Evolutionary conservation across 495 filamentous ascomycete species (phyloP).

Genomic region (Hypoxylon trugodes): DNA sequence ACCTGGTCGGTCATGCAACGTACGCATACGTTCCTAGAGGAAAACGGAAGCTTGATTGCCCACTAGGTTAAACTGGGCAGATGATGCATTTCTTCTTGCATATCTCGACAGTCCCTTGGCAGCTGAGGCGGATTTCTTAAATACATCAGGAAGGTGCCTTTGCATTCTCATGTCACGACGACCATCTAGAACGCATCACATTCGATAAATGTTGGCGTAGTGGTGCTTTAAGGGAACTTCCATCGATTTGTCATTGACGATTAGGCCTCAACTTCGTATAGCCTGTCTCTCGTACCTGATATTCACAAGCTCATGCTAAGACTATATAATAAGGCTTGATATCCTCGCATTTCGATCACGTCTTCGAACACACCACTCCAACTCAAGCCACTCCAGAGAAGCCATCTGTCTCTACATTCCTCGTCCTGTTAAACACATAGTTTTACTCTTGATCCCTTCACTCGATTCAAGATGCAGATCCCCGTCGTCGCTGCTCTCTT

Average conservation of each 20-base stretch:
- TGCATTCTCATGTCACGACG: slow-evolving; percentile 28
- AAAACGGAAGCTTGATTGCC: slow-evolving; percentile 14
- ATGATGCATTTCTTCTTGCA: slow-evolving; percentile 17
- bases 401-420: background rate
- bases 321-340: slow-evolving; percentile 28
- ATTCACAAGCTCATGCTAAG: background rate
- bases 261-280: slow-evolving; percentile 3
- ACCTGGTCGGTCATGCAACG: slow-evolving; percentile 2
- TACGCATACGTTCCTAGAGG: background rate
- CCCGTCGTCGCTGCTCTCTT: slow-evolving; percentile 20
- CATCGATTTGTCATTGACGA: background rate
- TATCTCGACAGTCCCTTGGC: slow-evolving; percentile 13
- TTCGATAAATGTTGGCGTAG: slow-evolving; percentile 7
- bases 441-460: background rate
- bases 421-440: background rate
- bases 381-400: slow-evolving; percentile 2
- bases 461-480: slow-evolving; percentile 34
- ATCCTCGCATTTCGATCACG: slow-evolving; percentile 9
- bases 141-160: slow-evolving; percentile 39
- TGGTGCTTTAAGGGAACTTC: slow-evolving; percentile 14
- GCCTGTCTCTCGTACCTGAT: background rate
- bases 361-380: slow-evolving; percentile 7
- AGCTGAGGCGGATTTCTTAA: slow-evolving; percentile 22
- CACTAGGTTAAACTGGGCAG: slow-evolving; percentile 29
- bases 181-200: slow-evolving; percentile 16